Evolutionary conservation across 2,329 filamentous ascomycete genomes (phyloP), one percentile per base, ranked within the genome.

Genomic region (Emericellopsis cladophorae): DNA sequence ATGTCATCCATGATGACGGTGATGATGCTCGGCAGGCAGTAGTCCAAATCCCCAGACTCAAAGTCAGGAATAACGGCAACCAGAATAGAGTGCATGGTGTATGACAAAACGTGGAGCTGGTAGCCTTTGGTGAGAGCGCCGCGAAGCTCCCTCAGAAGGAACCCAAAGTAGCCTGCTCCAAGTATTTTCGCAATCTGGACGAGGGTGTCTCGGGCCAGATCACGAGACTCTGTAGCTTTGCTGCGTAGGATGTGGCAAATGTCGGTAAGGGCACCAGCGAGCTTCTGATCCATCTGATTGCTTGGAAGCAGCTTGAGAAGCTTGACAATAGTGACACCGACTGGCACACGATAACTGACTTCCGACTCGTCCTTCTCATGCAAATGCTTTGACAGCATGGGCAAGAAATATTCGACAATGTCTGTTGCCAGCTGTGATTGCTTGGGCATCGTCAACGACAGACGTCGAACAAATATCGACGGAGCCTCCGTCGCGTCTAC

Each of bases 1-100:
- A 93, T 92, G 55, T 98, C 93, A 53, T 98, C 92, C 85, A 98
- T 92, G 47, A 96, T 81, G 35, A 98, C 77, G 2, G 77, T 73
- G 36, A 93, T 79, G 35, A 96, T 79, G 10, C 82, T 72, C 4
- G 74, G 66, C 8, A 95, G 67, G 53, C 89, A 95, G 55, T 95
- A 89, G 54, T 98, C 87, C 24, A 98, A 66, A 50, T 90, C 87
- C 21, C 93, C 92, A 15, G 87, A 79, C 33, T 77, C 68, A 51
- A 87, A 84, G 2, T 76, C 70, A 9, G 86, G 81, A 10, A 82
- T 77, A 8, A 81, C 77, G 5, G 78, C 73, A 10, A 95, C 77
- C 16, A 98, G 67, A 39, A 98, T 85, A 0, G 88, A 86, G 61
- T 98, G 92, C 56, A 98, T 76, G 0, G 92, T 96, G 58, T 85